Conservation (phyloP, 2,329 filamentous ascomycete species). For the Cercospora sp. region DNA sequence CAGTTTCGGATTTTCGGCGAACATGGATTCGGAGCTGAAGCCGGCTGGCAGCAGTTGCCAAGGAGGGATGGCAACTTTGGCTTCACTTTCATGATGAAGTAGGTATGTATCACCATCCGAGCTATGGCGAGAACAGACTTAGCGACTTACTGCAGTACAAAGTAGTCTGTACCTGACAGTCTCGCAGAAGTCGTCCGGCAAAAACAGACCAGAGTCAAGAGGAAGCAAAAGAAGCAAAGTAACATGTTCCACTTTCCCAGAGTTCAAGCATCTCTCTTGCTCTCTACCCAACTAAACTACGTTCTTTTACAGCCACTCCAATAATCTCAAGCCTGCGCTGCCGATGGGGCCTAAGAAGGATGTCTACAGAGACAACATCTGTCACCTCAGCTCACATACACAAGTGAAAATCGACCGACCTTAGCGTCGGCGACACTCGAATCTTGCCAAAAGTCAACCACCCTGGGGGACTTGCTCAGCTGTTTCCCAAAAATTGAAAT, state of each 20-base stretch:
- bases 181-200: background rate
- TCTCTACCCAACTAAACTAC: background rate
- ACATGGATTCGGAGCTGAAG: background rate
- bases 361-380: background rate
- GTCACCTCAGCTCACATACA: background rate
- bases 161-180: background rate
- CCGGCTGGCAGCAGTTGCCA: background rate
- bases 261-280: background rate
- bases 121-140: background rate
- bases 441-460: background rate
- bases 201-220: background rate
- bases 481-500: background rate
- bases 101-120: background rate
- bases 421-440: background rate
- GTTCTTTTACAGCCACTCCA: background rate
- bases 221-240: background rate
- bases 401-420: background rate
- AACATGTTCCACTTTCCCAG: background rate
- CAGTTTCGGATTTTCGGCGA: background rate
- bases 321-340: background rate
- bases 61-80: background rate
- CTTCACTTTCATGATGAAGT: background rate
- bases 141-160: background rate
- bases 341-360: background rate
- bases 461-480: background rate